Base-by-base conservation (phyloP, 2,329 filamentous ascomycete genomes). In the Penicillium concentricum region DNA sequence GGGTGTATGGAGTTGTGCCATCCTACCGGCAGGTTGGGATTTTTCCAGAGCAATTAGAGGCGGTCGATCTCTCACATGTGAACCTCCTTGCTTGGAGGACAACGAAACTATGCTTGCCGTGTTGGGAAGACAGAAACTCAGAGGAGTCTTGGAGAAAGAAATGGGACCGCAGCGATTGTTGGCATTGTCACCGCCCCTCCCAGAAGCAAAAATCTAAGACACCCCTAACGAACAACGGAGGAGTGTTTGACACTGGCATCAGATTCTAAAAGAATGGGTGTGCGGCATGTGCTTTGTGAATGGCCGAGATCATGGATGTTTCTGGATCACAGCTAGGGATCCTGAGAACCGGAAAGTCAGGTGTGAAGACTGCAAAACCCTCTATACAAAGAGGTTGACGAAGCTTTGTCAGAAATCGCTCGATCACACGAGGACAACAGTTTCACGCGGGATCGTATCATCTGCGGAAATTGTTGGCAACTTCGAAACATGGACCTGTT, bases 151-250 rank as follows among this genome's bases (percentile, higher is more conserved):
- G n/a, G n/a, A n/a, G n/a, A n/a, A n/a, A n/a, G n/a, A n/a, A n/a
- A n/a, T n/a, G n/a, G n/a, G n/a, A n/a, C n/a, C n/a, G n/a, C n/a
- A n/a, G n/a, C n/a, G n/a, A n/a, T n/a, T n/a, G n/a, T 6, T 39
- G 38, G 38, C 12, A 39, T 15, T 39, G 18, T 2, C 5, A 13
- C 18, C 18, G 12, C 13, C 18, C 6, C 3, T 39, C 15, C 13
- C 1, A 4, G 18, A 22, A 39, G 12, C 10, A 2, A 3, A 1
- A 13, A 0, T 0, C 1, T 12, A 39, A 22, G 1, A 18, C 12
- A 5, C 2, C 15, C 22, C 6, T 0, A 8, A 22, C 38, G 22
- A 39, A 5, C 18, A 8, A 10, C 8, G 38, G 38, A 2, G 18
- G 7, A 22, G 1, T 9, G 12, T 7, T 4, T 3, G 18, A 2